Base-by-base conservation (phyloP, 169 alveolate genomes). In the Cryptosporidium xiaoi region DNA sequence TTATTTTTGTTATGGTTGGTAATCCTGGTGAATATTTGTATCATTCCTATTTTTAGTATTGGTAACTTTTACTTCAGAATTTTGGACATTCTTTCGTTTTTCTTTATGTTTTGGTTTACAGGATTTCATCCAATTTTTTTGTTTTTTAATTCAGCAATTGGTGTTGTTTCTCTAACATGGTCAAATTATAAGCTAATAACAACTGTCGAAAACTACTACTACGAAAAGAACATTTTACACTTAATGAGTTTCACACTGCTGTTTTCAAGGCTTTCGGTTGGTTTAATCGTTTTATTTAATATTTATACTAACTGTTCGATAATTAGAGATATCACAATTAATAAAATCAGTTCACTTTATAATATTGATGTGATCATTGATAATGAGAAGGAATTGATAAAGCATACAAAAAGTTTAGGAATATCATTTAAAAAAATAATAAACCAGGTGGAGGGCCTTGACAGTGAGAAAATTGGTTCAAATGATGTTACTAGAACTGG, bases 81-180 rank as follows among this genome's bases (percentile, higher is more conserved):
- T 27, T 13, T 77, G 60, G 87, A 77, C 40, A 60, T 62, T 8
- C 55, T 77, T 12, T 60, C 77, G 18, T 77, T 56, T 60, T 77
- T 77, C 29, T 77, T 62, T 40, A 36, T 77, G 55, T 77, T 77
- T 60, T 77, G 87, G 87, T 62, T 77, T 12, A 77, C 87, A 33
- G 87, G 87, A 13, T 77, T 77, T 77, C 87, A 77, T 62, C 87
- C 87, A 18, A 60, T 77, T 34, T 60, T 62, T 40, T 34, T 77
- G 27, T 46, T 77, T 24, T 36, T 77, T 44, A 77, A 56, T 27
- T 53, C 87, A 34, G 36, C 56, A 8, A 56, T 62, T 60, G 71
- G 87, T 40, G 50, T 62, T 7, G 62, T 65, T 2, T 56, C 71
- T 20, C 46, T 77, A 20, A 55, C 65, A 44, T 77, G 87, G 87